These are phyloP conservation scores for Smithsoniella earleae DNA, from an alignment of 163 green algal species.

Conservation along the genomic window DNA sequence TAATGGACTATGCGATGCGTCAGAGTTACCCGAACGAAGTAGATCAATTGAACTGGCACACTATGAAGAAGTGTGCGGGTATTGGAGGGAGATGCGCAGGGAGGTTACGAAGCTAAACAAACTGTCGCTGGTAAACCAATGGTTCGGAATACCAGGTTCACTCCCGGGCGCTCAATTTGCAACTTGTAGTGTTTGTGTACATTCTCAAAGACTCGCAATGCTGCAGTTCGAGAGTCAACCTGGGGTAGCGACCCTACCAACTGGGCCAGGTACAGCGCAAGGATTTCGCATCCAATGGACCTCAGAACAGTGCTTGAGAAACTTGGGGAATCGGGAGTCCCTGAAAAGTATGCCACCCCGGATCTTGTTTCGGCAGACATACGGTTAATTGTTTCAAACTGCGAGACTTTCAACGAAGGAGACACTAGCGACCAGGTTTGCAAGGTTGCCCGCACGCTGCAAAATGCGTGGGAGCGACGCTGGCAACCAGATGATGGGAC, in stretches of 20 bases:
- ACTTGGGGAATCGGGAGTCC: neutral
- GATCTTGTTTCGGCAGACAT: constrained; percentile 18
- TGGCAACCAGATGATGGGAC: constrained; percentile 30
- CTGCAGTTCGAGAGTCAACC: neutral
- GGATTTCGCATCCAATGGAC: constrained; percentile 23
- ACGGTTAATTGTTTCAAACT: neutral
- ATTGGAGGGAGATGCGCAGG: constrained; percentile 11
- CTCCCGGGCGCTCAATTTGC: too few relatives aligned
- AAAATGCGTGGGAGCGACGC: constrained; percentile 23
- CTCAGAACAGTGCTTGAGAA: constrained; percentile 14
- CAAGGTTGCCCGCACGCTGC: constrained; percentile 18
- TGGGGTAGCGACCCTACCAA: constrained; percentile 15
- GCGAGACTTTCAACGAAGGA: constrained; percentile 24
- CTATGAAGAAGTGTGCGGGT: neutral
- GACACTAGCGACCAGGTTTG: constrained; percentile 15
- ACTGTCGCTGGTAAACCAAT: constrained; percentile 22
- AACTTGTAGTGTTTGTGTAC: too few relatives aligned
- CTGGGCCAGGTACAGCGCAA: constrained; percentile 27
- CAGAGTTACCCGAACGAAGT: too few relatives aligned
- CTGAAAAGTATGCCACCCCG: neutral
- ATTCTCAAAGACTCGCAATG: neutral
- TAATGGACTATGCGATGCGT: too few relatives aligned
- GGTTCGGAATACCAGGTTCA: constrained; percentile 20
- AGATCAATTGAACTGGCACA: too few relatives aligned
- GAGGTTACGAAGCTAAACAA: constrained; percentile 22